Evolutionary conservation across 768 basidiomycete species (phyloP).

Genomic region (Boletus fagicola): DNA sequence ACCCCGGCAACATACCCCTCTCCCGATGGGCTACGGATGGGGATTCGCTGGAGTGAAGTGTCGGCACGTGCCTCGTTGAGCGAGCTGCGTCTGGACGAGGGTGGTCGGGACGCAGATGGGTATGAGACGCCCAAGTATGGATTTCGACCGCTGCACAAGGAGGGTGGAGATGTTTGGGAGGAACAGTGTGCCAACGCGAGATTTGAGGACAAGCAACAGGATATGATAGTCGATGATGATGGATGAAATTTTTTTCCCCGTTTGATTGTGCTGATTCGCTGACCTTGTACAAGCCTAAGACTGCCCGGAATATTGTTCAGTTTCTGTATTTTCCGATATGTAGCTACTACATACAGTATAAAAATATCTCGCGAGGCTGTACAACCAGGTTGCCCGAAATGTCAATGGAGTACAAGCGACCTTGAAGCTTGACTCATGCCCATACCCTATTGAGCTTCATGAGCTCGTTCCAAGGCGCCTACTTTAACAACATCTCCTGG

Average conservation of each 20-base stretch:
- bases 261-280: not conserved
- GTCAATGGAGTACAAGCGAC: too few relatives aligned
- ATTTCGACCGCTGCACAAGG: slow-evolving; percentile 7
- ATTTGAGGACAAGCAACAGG: slow-evolving; percentile 5
- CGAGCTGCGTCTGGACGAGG: slow-evolving; percentile 30
- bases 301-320: not conserved
- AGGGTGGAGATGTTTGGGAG: slow-evolving; percentile 2
- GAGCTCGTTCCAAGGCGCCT: not conserved
- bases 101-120: slow-evolving; percentile 3
- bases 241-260: not conserved
- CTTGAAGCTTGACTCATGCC: too few relatives aligned
- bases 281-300: not conserved
- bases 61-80: slow-evolving; percentile 32
- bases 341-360: not conserved
- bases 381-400: too few relatives aligned
- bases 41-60: slow-evolving; percentile 26
- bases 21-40: slow-evolving; percentile 27
- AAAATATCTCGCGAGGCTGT: not conserved
- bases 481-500: slow-evolving; percentile 30
- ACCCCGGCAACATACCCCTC: slow-evolving; percentile 29
- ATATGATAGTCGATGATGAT: slow-evolving; percentile 21
- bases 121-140: slow-evolving; percentile 26
- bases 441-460: not conserved
- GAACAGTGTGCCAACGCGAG: not conserved
- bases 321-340: not conserved